phyloP scores from a whole-genome alignment of 352 stramenopile species.

The Phytophthora citricola region DNA sequence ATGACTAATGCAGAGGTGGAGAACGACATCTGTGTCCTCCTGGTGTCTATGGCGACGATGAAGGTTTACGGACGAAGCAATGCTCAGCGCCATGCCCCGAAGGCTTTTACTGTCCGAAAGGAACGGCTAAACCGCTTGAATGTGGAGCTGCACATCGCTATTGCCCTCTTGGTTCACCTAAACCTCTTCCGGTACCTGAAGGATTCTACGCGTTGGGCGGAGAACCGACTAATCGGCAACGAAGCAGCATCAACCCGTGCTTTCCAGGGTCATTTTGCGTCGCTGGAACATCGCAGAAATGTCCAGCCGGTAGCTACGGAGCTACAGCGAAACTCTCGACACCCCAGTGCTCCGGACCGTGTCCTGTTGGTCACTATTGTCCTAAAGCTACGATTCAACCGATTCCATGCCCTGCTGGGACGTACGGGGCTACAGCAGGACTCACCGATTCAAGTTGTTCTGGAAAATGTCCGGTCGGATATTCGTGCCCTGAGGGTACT shows the following conservation, averaged over 20 bases:
- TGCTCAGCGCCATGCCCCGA: conserved; percentile 70
- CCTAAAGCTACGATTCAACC: conserved; percentile 34
- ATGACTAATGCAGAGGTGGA: conserved; percentile 37
- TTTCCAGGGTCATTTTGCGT: conserved; percentile 66
- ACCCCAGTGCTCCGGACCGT: conserved; percentile 46
- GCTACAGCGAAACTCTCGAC: conserved; percentile 30
- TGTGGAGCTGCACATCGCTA: conserved; percentile 57
- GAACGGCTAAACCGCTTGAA: conserved; percentile 38
- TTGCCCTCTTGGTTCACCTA: conserved; percentile 61
- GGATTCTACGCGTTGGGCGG: conserved; percentile 58
- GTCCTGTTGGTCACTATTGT: conserved; percentile 73
- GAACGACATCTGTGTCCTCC: conserved; percentile 51
- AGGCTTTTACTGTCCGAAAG: conserved; percentile 68
- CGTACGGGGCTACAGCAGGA: conserved; percentile 58
- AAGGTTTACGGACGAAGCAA: conserved; percentile 38
- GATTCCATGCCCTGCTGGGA: conserved; percentile 54
- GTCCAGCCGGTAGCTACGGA: conserved; percentile 64
- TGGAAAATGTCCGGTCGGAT: conserved; percentile 64
- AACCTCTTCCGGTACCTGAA: conserved; percentile 33
- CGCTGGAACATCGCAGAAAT: conserved; percentile 43
- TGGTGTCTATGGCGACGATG: conserved; percentile 63
- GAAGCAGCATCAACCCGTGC: conserved; percentile 47
- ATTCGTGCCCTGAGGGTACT: conserved; percentile 65
- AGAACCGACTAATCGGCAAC: conserved; percentile 25
- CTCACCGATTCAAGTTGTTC: conserved; percentile 52